Evolutionary conservation across 306 rosid species (phyloP).

Genomic region (Vachellia collinsii): DNA sequence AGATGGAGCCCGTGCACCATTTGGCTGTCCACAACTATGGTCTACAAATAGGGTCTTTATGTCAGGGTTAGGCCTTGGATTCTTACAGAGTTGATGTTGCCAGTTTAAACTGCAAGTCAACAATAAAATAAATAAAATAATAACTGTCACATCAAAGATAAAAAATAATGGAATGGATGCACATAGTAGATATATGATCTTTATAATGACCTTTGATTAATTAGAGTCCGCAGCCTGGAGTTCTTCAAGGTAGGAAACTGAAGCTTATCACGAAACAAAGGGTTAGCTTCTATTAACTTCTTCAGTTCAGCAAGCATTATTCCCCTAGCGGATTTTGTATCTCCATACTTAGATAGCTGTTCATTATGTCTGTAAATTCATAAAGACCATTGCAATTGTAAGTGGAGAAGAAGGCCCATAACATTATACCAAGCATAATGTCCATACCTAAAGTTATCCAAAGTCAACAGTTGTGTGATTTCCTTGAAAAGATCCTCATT

Average conservation of each 20-base stretch:
- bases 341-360: constrained; percentile 98
- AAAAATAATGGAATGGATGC: constrained; percentile 13
- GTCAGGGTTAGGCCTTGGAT: constrained; percentile 96
- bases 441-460: constrained; percentile 92
- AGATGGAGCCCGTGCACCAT: constrained; percentile 99
- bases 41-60: constrained; percentile 97
- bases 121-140: constrained; percentile 8
- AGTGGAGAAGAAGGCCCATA: constrained; percentile 12
- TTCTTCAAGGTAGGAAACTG: constrained; percentile 95
- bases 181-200: constrained; percentile 21
- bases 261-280: constrained; percentile 96
- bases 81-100: constrained; percentile 99
- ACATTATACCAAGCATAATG: constrained; percentile 30
- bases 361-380: constrained; percentile 86
- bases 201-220: constrained; percentile 84
- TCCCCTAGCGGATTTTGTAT: constrained; percentile 97
- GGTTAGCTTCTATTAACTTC: constrained; percentile 97
- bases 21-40: constrained; percentile 97
- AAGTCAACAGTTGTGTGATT: constrained; percentile 89
- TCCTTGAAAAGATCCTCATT: constrained; percentile 98
- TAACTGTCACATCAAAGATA: constrained; percentile 23
- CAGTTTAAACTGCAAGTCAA: constrained; percentile 86
- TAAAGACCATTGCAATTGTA: neutral
- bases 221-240: constrained; percentile 94
- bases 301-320: constrained; percentile 97